These are phyloP conservation scores for Fusarium sp. DNA, from an alignment of 2,329 filamentous ascomycete genomes.

Conservation along the genomic window DNA sequence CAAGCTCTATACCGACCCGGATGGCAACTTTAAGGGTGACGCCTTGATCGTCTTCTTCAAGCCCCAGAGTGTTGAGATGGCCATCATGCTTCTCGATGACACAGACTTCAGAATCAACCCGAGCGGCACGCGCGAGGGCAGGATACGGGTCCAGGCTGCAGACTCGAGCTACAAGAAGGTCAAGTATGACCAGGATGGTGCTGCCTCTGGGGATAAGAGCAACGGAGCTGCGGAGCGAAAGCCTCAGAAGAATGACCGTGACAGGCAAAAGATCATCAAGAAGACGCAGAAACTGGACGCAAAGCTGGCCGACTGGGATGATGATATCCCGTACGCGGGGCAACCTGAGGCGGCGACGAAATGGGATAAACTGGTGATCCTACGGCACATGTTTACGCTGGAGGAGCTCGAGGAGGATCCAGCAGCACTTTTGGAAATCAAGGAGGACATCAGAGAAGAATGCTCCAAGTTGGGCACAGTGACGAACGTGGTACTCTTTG, in stretches of 20 bases:
- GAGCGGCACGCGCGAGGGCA: slow-evolving; percentile 66
- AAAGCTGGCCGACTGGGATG: slow-evolving; percentile 94
- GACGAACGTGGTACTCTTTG: slow-evolving; percentile 91
- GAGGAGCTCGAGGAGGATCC: slow-evolving; percentile 87
- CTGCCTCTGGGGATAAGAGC: slow-evolving; percentile 33
- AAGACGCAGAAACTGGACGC: slow-evolving; percentile 93
- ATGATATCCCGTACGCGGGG: slow-evolving; percentile 76
- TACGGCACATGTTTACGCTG: slow-evolving; percentile 94
- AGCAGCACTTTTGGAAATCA: slow-evolving; percentile 87
- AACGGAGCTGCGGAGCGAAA: slow-evolving; percentile 51
- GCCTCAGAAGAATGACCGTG: slow-evolving; percentile 68
- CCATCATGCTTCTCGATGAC: slow-evolving; percentile 84
- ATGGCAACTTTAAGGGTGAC: slow-evolving; percentile 92
- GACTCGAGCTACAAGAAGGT: slow-evolving; percentile 94
- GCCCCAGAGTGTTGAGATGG: slow-evolving; percentile 89
- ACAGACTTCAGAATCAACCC: slow-evolving; percentile 78
- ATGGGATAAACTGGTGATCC: slow-evolving; percentile 84
- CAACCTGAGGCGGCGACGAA: slow-evolving; percentile 58
- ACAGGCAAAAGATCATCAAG: slow-evolving; percentile 90
- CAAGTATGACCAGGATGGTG: slow-evolving; percentile 67
- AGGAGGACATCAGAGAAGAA: slow-evolving; percentile 92
- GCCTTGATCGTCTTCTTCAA: slow-evolving; percentile 95
- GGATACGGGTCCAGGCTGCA: slow-evolving; percentile 84
- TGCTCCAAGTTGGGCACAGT: slow-evolving; percentile 88
- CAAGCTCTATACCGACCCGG: slow-evolving; percentile 88